phyloP scores from a whole-genome alignment of 2,329 filamentous ascomycete species.

The Botrytis fragariae region DNA sequence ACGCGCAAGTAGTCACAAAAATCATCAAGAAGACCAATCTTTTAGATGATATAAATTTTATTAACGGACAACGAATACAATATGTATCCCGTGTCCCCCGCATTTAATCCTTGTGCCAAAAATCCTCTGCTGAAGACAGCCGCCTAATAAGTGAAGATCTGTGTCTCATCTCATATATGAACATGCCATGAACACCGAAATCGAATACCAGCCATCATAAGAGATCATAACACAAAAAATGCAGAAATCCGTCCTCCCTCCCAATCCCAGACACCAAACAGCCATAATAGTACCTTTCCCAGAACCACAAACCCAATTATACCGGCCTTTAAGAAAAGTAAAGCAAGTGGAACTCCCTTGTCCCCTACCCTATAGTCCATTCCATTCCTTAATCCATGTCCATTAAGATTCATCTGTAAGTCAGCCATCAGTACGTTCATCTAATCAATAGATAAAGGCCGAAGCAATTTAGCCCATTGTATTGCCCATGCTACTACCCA shows the following conservation, averaged over 20 bases:
- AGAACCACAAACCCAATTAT: not conserved
- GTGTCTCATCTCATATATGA: not conserved
- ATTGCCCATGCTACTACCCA: constrained; percentile 13
- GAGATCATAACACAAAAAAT: not conserved
- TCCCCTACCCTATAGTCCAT: not conserved
- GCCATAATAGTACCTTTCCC: not conserved
- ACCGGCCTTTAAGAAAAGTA: not conserved
- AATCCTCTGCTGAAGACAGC: not conserved
- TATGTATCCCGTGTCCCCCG: not conserved
- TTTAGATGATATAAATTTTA: not conserved
- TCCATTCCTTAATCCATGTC: not conserved
- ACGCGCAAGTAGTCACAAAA: not conserved
- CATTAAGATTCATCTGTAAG: not conserved
- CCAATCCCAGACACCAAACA: not conserved
- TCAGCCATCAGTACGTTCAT: not conserved
- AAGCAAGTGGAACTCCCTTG: not conserved
- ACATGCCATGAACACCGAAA: not conserved
- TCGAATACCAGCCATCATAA: not conserved
- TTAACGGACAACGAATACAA: not conserved
- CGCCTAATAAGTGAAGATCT: not conserved
- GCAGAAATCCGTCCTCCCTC: not conserved
- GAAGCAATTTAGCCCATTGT: not conserved
- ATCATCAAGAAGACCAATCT: not conserved
- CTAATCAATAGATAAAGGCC: not conserved
- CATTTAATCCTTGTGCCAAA: not conserved